Evolutionary conservation across 148 eudicot species (phyloP).

Genomic region (Cornus kousa): DNA sequence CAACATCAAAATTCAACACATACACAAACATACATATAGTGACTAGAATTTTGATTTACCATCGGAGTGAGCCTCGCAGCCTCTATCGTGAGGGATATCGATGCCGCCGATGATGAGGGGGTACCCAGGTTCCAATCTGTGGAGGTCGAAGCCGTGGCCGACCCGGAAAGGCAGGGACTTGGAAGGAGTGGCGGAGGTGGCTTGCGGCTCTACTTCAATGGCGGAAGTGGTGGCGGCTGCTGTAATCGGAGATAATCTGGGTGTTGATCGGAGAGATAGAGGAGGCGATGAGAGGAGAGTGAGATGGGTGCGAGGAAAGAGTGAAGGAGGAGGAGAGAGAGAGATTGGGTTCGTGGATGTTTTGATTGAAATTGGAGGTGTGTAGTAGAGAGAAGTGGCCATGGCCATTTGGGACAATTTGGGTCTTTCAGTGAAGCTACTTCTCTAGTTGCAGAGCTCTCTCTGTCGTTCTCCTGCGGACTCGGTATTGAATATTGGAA

Average conservation of each 20-base stretch:
- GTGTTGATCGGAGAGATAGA: not conserved
- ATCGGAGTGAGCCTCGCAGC: conserved; percentile 98
- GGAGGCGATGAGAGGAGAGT: not conserved
- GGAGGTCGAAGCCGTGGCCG: conserved; percentile 96
- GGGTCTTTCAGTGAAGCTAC: not conserved
- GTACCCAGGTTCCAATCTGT: conserved; percentile 87
- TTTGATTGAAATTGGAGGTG: not conserved
- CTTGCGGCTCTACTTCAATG: conserved; percentile 35
- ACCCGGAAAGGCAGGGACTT: conserved; percentile 79
- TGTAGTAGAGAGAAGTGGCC: conserved; percentile 18
- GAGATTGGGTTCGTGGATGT: conserved; percentile 1
- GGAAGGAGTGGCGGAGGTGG: conserved; percentile 27
- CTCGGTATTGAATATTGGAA: not conserved
- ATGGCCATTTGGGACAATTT: conserved; percentile 11
- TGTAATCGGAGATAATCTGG: conserved; percentile 10
- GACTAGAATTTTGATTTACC: conserved; percentile 31
- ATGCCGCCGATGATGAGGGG: conserved; percentile 94
- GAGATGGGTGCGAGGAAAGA: conserved; percentile 7
- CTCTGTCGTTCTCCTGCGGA: not conserved
- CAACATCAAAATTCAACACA: conserved; percentile 1
- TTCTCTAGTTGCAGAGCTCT: not conserved
- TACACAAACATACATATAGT: not conserved
- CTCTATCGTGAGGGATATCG: conserved; percentile 79
- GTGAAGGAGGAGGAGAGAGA: conserved; percentile 15
- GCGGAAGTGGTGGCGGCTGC: conserved; percentile 41